phyloP scores from a whole-genome alignment of 2,329 filamentous ascomycete species.

The Tolypocladium inflatum region DNA sequence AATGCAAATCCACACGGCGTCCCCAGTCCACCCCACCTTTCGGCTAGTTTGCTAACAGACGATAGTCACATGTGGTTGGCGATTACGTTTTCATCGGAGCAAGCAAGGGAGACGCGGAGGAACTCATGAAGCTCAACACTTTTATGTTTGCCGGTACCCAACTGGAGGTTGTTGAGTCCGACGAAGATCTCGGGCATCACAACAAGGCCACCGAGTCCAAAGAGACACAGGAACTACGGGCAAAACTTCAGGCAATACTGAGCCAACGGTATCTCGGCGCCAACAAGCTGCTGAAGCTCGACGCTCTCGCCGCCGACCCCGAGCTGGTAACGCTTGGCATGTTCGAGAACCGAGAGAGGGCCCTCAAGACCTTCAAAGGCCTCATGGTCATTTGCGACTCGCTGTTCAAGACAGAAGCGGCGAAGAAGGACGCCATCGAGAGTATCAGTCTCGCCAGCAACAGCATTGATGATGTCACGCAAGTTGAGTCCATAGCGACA shows the following conservation, averaged over 20 bases:
- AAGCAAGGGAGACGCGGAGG: slow-evolving; percentile 52
- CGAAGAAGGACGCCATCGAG: slow-evolving; percentile 68
- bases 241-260: slow-evolving; percentile 62
- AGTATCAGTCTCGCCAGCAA: slow-evolving; percentile 80
- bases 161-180: slow-evolving; percentile 44
- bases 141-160: slow-evolving; percentile 58
- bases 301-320: slow-evolving; percentile 63
- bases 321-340: slow-evolving; percentile 66
- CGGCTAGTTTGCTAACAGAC: slow-evolving; percentile 42
- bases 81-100: slow-evolving; percentile 61
- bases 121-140: slow-evolving; percentile 58
- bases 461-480: slow-evolving; percentile 59
- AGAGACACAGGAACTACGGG: slow-evolving; percentile 51
- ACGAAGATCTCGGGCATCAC: slow-evolving; percentile 25
- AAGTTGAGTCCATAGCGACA: slow-evolving; percentile 65
- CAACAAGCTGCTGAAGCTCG: slow-evolving; percentile 73
- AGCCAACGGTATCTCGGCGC: slow-evolving; percentile 61
- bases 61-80: slow-evolving; percentile 60
- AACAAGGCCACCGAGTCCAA: slow-evolving; percentile 36
- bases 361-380: slow-evolving; percentile 83
- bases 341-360: slow-evolving; percentile 60
- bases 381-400: slow-evolving; percentile 80
- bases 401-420: slow-evolving; percentile 61
- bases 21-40: neutral
- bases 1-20: neutral